A percentile compares a stretch with the other conserved stretches of the same genome.
phyloP scores from a whole-genome alignment of 2,329 filamentous ascomycete species.

The Microsporum ferrugineum region DNA sequence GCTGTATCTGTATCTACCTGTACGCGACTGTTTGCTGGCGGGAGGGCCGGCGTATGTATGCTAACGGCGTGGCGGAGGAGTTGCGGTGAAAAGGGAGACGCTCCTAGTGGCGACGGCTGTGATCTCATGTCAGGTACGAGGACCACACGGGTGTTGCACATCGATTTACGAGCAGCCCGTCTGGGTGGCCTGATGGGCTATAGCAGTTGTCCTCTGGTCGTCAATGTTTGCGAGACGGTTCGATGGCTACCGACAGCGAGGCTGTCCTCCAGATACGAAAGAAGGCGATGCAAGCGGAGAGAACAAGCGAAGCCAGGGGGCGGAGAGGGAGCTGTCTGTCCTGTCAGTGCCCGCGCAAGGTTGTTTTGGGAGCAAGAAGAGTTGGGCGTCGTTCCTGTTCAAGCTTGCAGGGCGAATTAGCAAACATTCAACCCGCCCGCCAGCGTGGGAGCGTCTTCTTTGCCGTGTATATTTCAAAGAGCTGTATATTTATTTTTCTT shows the following conservation, averaged over 20 bases:
- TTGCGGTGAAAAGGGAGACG: constrained; percentile 14
- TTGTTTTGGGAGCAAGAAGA: not conserved
- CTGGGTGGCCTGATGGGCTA: not conserved
- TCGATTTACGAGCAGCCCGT: not conserved
- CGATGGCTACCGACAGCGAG: not conserved
- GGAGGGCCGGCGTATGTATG: constrained; percentile 7
- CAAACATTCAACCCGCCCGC: too few species aligned
- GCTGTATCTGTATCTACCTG: constrained; percentile 7
- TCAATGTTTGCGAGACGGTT: not conserved
- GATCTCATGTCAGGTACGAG: constrained; percentile 15
- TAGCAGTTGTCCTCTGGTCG: not conserved
- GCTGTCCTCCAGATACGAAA: not conserved
- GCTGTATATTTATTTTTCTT: not conserved
- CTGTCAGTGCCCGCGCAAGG: not conserved
- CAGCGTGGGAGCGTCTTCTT: not conserved
- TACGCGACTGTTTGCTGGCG: constrained; percentile 10
- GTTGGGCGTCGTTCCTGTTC: not conserved
- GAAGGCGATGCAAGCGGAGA: not conserved
- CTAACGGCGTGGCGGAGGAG: not conserved
- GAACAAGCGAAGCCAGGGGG: not conserved
- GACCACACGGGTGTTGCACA: not conserved
- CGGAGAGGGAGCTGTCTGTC: not conserved
- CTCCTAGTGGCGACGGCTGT: constrained; percentile 9
- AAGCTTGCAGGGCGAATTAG: not conserved
- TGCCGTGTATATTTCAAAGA: not conserved